Evolutionary conservation across 192 early-diverging fungal genomes (phyloP).

Genomic region (Podila verticillata): DNA sequence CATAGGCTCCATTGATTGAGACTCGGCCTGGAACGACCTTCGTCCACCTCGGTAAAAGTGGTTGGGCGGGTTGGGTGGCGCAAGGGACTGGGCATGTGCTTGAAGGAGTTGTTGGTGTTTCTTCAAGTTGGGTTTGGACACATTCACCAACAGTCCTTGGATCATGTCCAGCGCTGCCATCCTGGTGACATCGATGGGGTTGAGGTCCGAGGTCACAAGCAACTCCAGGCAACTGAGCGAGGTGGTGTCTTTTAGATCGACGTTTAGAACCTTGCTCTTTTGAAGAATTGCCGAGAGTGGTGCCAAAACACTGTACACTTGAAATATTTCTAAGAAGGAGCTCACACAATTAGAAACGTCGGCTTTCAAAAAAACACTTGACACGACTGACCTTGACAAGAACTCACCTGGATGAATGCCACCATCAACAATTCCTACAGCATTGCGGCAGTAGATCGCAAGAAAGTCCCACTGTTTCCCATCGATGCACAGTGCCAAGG

Average conservation of each 20-base stretch:
- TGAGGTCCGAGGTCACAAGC: constrained; percentile 26
- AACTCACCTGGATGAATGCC: constrained; percentile 21
- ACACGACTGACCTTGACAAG: too few relatives aligned
- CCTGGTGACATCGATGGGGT: constrained; percentile 20
- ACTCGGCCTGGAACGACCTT: background rate
- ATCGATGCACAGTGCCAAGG: constrained; percentile 30
- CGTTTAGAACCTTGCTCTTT: constrained; percentile 8
- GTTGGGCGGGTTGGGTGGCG: background rate
- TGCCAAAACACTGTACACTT: constrained; percentile 35
- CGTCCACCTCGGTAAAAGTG: constrained; percentile 2
- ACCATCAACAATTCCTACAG: constrained; percentile 17
- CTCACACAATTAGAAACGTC: background rate
- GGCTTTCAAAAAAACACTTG: too few relatives aligned
- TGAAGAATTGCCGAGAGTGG: constrained; percentile 25
- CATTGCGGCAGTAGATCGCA: constrained; percentile 27
- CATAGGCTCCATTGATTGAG: background rate
- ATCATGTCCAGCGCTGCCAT: constrained; percentile 44
- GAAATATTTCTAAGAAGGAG: constrained; percentile 21
- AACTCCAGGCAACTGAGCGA: constrained; percentile 20
- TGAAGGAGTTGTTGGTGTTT: background rate
- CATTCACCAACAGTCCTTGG: constrained; percentile 27
- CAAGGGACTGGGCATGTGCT: background rate
- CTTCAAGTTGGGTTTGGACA: background rate
- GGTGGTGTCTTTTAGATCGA: constrained; percentile 33
- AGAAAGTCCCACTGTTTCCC: constrained; percentile 37